Evolutionary conservation across 805 yeast species (phyloP).

Genomic region (Peterozyma xylosa): DNA sequence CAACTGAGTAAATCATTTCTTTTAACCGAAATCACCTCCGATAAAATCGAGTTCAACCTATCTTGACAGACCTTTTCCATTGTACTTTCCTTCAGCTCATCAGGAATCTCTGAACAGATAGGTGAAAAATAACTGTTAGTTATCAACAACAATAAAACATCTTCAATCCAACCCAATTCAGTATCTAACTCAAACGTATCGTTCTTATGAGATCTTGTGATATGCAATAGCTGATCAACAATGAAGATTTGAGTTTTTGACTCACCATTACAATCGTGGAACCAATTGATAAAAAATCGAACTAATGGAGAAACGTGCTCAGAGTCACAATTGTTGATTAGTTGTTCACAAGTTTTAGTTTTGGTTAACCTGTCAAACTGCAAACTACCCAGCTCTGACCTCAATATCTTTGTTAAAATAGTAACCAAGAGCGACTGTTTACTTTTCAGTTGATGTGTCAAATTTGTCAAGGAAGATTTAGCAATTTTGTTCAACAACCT

Average conservation of each 20-base stretch:
- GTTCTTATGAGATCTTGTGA: slow-evolving; percentile 1
- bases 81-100: slow-evolving; percentile 16
- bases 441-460: slow-evolving; percentile 28
- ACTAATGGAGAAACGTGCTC: slow-evolving; percentile 10
- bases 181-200: slow-evolving; percentile 6
- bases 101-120: slow-evolving; percentile 1
- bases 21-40: slow-evolving; percentile 37
- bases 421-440: slow-evolving; percentile 27
- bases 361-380: slow-evolving; percentile 75
- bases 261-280: not conserved
- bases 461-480: slow-evolving; percentile 35
- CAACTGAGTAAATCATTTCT: slow-evolving; percentile 45
- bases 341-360: slow-evolving; percentile 50
- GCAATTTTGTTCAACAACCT: slow-evolving; percentile 66
- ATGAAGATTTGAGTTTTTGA: slow-evolving; percentile 1
- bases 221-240: slow-evolving; percentile 3
- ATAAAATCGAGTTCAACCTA: slow-evolving; percentile 58
- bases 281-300: slow-evolving; percentile 10
- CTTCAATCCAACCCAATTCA: slow-evolving; percentile 21
- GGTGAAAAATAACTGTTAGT: slow-evolving; percentile 31
- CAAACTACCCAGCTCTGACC: slow-evolving; percentile 45
- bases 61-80: slow-evolving; percentile 43
- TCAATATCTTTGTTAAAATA: slow-evolving; percentile 22
- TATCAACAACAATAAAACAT: slow-evolving; percentile 30
- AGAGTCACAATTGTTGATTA: slow-evolving; percentile 21